Percentiles rank a stretch among this genome's conserved stretches.
These are phyloP conservation scores for Clonostachys rosea DNA, from an alignment of 2,329 filamentous ascomycete species.

Conservation along the genomic window DNA sequence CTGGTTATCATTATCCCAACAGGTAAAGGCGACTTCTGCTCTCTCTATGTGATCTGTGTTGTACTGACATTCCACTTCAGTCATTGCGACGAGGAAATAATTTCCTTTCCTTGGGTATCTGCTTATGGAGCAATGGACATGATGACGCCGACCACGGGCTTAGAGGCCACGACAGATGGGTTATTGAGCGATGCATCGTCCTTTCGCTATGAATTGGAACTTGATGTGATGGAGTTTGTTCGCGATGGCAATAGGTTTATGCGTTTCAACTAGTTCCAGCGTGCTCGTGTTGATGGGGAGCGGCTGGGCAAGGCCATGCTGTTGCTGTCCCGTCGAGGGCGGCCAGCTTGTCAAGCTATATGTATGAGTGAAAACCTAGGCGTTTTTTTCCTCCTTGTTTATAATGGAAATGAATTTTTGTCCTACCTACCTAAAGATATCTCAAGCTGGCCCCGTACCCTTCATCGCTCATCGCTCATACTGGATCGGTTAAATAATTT, in stretches of 20 bases:
- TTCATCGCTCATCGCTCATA: no score
- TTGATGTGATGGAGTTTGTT: conserved; percentile 2
- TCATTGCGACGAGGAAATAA: background rate
- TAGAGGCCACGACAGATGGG: background rate
- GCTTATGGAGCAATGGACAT: background rate
- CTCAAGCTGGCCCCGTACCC: no score
- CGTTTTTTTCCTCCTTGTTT: conserved; percentile 1
- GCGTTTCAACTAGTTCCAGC: no score
- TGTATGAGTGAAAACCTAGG: conserved; percentile 4
- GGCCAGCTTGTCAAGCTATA: conserved; percentile 3
- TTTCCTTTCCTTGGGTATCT: background rate
- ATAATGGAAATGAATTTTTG: conserved; percentile 4
- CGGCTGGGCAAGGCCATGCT: no score
- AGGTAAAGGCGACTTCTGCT: conserved; percentile 46
- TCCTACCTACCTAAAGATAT: background rate
- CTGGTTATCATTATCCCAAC: conserved; percentile 91
- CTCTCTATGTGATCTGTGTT: no score
- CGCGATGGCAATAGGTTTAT: conserved; percentile 1
- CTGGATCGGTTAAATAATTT: no score
- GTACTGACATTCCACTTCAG: background rate
- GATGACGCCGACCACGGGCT: background rate
- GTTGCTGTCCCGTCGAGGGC: no score
- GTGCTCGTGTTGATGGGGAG: no score
- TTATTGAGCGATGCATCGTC: background rate
- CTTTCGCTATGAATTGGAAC: background rate